Base-by-base conservation (phyloP, 2,329 filamentous ascomycete species). In the Chaetothyriales sp. region DNA sequence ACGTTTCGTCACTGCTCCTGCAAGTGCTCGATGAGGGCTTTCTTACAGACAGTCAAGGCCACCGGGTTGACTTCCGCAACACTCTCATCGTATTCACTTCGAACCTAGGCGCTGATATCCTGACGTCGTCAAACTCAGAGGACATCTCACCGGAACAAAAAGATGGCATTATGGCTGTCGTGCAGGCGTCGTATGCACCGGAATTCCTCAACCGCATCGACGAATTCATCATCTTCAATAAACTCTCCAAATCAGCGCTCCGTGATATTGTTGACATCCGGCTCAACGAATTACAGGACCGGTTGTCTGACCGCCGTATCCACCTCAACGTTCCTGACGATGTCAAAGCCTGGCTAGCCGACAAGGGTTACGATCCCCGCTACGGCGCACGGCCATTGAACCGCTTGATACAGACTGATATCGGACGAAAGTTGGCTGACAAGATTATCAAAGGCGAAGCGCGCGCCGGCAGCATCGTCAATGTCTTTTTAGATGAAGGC, bases 161-260 rank as follows among this genome's bases (percentile, higher is more conserved):
- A 61, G 73, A 78, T 52, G 81, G 85, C 0, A 89, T 96, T 49
- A 88, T 96, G 81, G 85, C 94, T 61, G 81, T 93, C 15, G 89
- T 96, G 1, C 74, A 83, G 18, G 67, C 74, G 7, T 69, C 74
- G 1, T 83, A 95, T 64, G 81, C 90, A 4, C 92, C 92, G 2
- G 92, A 96, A 65, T 98, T 96, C 73, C 77, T 96, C 57, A 96
- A 98, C 70, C 80, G 92, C 18, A 87, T 96, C 55, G 90, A 96
- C 67, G 90, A 93, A 54, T 95, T 96, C 70, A 95, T 96, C 65
- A 73, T 96, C 63, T 96, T 96, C 75, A 90, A 89, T 68, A 79
- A 90, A 7, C 77, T 96, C 1, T 86, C 86, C 0, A 76, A 76
- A 26, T 72, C 75, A 18, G 89, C 90, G 15, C 76, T 96, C 51